Conservation (phyloP, 2,329 filamentous ascomycete species). For the Phoma sp. region DNA sequence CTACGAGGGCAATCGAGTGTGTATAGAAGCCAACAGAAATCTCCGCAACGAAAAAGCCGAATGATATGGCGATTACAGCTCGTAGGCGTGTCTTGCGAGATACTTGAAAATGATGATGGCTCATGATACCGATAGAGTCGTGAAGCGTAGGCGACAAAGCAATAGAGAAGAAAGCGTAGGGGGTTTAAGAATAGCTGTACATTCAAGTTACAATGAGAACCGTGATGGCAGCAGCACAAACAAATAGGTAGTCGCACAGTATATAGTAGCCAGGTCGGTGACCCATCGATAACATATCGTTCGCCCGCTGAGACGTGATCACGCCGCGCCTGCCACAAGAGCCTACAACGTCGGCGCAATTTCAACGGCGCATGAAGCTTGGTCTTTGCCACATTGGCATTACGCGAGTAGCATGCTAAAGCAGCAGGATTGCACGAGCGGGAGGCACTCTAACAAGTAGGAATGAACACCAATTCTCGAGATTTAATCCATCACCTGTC, state of each 20-base stretch:
- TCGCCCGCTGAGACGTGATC: conserved; percentile 15
- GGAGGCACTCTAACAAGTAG: conserved; percentile 4
- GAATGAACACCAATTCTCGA: not conserved
- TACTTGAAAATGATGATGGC: conserved; percentile 31
- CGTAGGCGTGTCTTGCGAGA: conserved; percentile 44
- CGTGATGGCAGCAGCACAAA: conserved; percentile 11
- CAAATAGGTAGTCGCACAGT: conserved; percentile 17
- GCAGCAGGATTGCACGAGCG: conserved; percentile 1
- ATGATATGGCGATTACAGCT: conserved; percentile 56
- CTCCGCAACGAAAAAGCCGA: conserved; percentile 57
- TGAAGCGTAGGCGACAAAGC: not conserved
- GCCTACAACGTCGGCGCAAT: conserved; percentile 6
- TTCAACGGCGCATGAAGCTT: not conserved
- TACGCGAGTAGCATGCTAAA: not conserved
- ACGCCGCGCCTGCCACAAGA: conserved; percentile 16
- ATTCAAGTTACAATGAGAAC: conserved; percentile 16
- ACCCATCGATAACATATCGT: conserved; percentile 23
- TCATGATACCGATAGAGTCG: conserved; percentile 15
- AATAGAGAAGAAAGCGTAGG: not conserved
- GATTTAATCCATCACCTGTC: conserved; percentile 19
- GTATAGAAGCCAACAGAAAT: conserved; percentile 72
- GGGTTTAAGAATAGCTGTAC: not conserved
- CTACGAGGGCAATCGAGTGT: conserved; percentile 73
- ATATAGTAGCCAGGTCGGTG: conserved; percentile 7
- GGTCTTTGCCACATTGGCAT: not conserved